Percentiles rank a stretch among this genome's conserved stretches.
phyloP scores from a whole-genome alignment of 805 yeast genomes.

The Saitoella complicata region DNA sequence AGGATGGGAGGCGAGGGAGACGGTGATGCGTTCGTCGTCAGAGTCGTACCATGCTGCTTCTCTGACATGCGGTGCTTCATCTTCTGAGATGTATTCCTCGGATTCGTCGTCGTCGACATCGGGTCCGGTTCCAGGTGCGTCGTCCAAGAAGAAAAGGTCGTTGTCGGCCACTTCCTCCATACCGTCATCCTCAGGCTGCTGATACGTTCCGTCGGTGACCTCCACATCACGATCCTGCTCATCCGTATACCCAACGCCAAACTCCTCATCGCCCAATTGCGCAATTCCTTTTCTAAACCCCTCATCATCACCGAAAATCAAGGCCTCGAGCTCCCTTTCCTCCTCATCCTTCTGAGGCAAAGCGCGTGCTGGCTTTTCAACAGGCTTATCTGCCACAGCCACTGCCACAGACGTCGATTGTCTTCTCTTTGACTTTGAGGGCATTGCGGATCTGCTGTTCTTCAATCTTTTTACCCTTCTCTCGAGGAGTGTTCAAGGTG shows the following conservation, averaged over 20 bases:
- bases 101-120: constrained; percentile 14
- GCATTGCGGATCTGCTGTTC: too few relatives aligned
- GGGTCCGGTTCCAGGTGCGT: background rate
- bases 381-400: too few relatives aligned
- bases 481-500: too few relatives aligned
- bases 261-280: constrained; percentile 42
- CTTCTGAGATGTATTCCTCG: constrained; percentile 19
- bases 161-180: constrained; percentile 3
- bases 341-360: constrained; percentile 79
- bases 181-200: constrained; percentile 1
- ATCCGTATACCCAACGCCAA: too few relatives aligned
- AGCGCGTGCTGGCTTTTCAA: too few relatives aligned
- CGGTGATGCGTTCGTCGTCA: constrained; percentile 62
- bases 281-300: constrained; percentile 54
- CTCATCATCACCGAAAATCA: constrained; percentile 77
- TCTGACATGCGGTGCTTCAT: constrained; percentile 13
- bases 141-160: constrained; percentile 2
- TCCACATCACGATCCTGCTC: constrained; percentile 10
- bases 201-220: background rate
- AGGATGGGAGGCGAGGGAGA: constrained; percentile 45
- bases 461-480: too few relatives aligned
- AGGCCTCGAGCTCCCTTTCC: constrained; percentile 60
- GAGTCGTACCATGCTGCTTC: constrained; percentile 69
- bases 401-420: constrained; percentile 14
- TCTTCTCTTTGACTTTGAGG: too few relatives aligned